A percentile compares a stretch with the other conserved stretches of the same genome.
Conservation (phyloP, 2,329 filamentous ascomycete genomes). For the Fusarium scirpi region DNA sequence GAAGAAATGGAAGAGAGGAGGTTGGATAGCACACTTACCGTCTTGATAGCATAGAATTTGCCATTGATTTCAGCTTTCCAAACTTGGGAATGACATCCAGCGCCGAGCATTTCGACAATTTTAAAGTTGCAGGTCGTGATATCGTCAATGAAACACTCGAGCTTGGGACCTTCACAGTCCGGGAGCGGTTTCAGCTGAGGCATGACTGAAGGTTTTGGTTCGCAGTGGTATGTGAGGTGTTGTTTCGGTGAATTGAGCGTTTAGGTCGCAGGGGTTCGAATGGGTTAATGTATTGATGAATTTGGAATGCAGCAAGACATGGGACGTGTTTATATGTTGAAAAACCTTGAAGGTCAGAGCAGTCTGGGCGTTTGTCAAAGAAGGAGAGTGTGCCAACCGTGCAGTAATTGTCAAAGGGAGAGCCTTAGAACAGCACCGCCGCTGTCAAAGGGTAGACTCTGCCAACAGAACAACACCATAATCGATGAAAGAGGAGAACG, state of each 20-base stretch:
- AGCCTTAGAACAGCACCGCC: neutral
- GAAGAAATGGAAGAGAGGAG: neutral
- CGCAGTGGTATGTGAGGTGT: neutral
- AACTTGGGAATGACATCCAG: neutral
- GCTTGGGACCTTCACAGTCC: neutral
- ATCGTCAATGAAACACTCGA: neutral
- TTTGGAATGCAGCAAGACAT: neutral
- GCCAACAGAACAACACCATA: neutral
- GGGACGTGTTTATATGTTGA: neutral
- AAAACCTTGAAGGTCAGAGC: neutral
- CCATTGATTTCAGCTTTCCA: neutral
- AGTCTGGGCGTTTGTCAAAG: neutral
- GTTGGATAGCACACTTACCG: neutral
- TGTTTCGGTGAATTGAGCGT: neutral
- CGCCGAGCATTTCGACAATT: neutral
- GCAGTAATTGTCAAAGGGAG: neutral
- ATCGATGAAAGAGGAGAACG: neutral
- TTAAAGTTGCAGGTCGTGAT: neutral
- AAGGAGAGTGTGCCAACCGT: neutral
- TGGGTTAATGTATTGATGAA: neutral
- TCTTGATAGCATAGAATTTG: neutral
- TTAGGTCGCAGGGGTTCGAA: neutral
- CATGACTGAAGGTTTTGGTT: neutral
- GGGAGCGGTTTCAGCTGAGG: neutral
- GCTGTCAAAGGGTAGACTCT: neutral